Base-by-base conservation (phyloP, 2,329 filamentous ascomycete genomes). In the Cryphonectria nitschkei region DNA sequence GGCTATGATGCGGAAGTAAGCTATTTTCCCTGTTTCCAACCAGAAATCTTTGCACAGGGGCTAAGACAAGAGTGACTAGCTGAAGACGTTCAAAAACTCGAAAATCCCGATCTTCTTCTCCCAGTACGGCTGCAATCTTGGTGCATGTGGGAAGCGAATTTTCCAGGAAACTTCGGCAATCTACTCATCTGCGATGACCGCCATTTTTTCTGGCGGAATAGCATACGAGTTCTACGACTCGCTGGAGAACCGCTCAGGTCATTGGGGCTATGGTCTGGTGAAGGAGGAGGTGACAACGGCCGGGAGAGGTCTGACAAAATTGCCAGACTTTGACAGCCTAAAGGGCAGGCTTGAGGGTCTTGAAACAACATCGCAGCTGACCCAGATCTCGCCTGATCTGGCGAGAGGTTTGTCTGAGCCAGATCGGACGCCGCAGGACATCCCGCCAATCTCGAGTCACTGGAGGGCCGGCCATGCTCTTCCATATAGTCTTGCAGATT, bases 101-200 rank as follows among this genome's bases (percentile, higher is more conserved):
- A 83, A 83, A 52, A 84, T 89, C 56, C 87, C 88, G 1, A 83
- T 90, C 66, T 90, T 94, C 84, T 93, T 93, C 80, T 88, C 86
- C 63, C 87, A 89, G 74, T 84, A 82, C 75, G 88, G 88, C 58
- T 88, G 85, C 80, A 89, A 89, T 75, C 68, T 72, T 5, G 68
- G 71, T n/a, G 76, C 82, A 54, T 81, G 82, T 13, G 71, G 75
- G 19, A 84, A 86, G 11, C 86, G 88, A 72, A 76, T 84, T 39
- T 90, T 90, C 76, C 82, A 86, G 66, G 89, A 90, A 77, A 87
- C 89, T 2, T 81, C 80, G 19, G 82, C 85, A 22, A 80, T 90
- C 58, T 90, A 89, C 76, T 84, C 86, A 11, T 80, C 83, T 13
- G 75, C 85, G 54, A 89, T 90, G 86, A 86, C 80, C 22, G 74